Evolutionary conservation across 2,329 filamentous ascomycete genomes (phyloP), one percentile per base, ranked within the genome.

Genomic region (Ciborinia camelliae): DNA sequence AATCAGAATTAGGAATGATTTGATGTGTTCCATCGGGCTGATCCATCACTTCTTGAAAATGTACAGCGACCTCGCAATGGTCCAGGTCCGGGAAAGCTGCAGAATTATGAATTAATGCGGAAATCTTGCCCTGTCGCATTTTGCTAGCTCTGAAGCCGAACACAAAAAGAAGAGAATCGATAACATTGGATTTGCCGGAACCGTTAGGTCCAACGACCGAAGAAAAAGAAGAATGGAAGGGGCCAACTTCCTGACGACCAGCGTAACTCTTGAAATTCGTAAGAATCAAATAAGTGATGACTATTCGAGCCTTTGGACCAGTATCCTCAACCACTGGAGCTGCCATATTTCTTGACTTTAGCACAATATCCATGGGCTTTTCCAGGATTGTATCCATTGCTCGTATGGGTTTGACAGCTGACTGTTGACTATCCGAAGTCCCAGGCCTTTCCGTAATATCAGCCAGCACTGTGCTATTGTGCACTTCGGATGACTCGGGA

Each of bases 201-300:
- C 95, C 95, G 76, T 99, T 99, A 58, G 96, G 95, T 0, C 95
- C 96, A 12, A 99, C 95, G 2, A 99, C 95, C 0, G 95, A 97
- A 1, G 95, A 97, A 79, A 99, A 99, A 0, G 95, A 99, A 1
- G 91, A 85, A 76, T 99, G 95, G 76, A 99, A 99, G 0, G 95
- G 95, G 0, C 95, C 95, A 66, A 99, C 95, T 78, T 96, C 90
- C 76, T 99, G 95, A 67, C 90, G 84, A 4, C 95, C 95, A 20
- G 95, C 95, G 76, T 99, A 99, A 80, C 94, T 98, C 81, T 99
- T 99, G 86, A 99, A 99, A 78, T 99, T 99, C 70, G 86, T 96
- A 71, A 99, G 83, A 66, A 96, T 88, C 57, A 99, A 82, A 75
- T 97, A 92, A 23, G 91, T 95, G 69, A 99, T 94, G 62, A 98